Conservation (phyloP, 805 yeast species). For the Pichia heedii region DNA sequence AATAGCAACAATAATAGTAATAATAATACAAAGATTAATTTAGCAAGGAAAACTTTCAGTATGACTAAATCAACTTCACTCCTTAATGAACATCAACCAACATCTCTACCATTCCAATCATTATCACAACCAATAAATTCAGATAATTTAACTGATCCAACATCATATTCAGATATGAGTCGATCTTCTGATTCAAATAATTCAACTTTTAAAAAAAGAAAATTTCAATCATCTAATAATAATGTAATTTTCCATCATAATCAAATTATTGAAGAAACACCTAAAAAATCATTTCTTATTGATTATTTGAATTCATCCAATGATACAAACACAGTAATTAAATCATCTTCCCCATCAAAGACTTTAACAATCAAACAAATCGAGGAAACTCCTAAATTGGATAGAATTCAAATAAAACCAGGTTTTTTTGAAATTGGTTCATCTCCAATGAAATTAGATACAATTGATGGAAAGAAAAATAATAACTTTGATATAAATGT, state of each 20-base stretch:
- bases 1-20: not conserved
- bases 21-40: constrained; percentile 11
- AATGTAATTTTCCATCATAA: not conserved
- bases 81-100: constrained; percentile 2
- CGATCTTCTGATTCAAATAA: not conserved
- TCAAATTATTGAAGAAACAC: constrained; percentile 18
- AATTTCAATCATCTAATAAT: constrained; percentile 22
- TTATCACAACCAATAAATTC: not conserved
- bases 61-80: constrained; percentile 18
- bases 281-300: constrained; percentile 2
- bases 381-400: not conserved
- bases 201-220: constrained; percentile 2
- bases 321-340: too few relatives aligned
- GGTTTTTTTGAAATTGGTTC: constrained; percentile 14
- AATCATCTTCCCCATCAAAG: too few relatives aligned
- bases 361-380: too few relatives aligned
- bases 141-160: too few relatives aligned
- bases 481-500: too few relatives aligned
- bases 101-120: not conserved
- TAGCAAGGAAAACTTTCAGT: constrained; percentile 26
- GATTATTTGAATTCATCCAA: not conserved
- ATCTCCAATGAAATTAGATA: constrained; percentile 13
- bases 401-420: constrained; percentile 10
- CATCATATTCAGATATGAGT: too few relatives aligned
- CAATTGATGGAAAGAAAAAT: too few relatives aligned